phyloP scores from a whole-genome alignment of 2,329 filamentous ascomycete genomes.

The Colletotrichum lentis region DNA sequence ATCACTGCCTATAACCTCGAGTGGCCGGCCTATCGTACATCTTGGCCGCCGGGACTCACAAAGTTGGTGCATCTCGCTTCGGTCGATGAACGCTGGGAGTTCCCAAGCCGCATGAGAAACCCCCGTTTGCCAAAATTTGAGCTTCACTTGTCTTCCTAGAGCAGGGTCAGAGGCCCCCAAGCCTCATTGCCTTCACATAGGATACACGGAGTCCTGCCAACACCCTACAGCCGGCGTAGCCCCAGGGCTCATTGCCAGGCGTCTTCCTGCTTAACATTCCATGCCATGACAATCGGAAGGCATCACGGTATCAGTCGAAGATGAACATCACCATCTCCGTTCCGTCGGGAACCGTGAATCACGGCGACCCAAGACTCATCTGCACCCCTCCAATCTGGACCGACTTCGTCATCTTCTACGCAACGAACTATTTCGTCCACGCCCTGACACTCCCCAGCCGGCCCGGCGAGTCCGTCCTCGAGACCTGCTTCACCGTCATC shows the following conservation, averaged over 20 bases:
- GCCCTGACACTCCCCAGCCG: conserved; percentile 39
- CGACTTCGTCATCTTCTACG: conserved; percentile 41
- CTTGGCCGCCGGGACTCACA: background rate
- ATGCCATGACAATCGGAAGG: background rate
- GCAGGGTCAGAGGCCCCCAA: background rate
- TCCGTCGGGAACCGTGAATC: conserved; percentile 26
- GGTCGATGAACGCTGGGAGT: background rate
- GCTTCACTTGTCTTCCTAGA: background rate
- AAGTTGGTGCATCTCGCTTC: background rate
- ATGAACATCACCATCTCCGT: conserved; percentile 35
- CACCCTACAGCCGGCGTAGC: background rate
- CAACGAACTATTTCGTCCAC: conserved; percentile 43
- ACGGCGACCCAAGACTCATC: conserved; percentile 39
- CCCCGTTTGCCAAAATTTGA: background rate
- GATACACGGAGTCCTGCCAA: background rate
- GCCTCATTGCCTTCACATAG: background rate
- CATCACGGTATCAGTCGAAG: background rate
- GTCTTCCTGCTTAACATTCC: background rate
- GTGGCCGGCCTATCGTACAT: background rate
- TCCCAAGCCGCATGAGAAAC: no score
- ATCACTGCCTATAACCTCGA: background rate
- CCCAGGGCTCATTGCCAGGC: background rate
- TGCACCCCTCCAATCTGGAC: conserved; percentile 39
- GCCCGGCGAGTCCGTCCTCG: conserved; percentile 38
- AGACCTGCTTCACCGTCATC: conserved; percentile 32